Evolutionary conservation across 345 rosid species (phyloP), one percentile per base, ranked within the genome.

Genomic region (Citrus sp.): DNA sequence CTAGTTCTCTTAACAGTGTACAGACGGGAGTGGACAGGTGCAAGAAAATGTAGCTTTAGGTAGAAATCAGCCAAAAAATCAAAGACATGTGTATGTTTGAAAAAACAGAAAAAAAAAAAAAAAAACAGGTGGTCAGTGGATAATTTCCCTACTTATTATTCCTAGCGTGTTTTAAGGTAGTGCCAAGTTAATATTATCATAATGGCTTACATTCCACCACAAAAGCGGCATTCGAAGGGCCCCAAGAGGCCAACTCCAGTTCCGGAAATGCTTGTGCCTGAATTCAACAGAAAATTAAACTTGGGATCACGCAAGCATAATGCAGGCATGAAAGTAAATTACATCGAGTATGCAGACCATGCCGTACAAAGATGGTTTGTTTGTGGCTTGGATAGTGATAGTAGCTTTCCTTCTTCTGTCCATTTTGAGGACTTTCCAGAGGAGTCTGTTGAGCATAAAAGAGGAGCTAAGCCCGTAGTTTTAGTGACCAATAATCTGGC

Each of bases 371-470:
- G 76, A 67, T 79, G 80, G 87, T 71, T 78, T 76, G 74, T 81
- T 77, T 64, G 84, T 78, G 91, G 89, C 75, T 80, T 88, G 78
- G 82, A 79, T 77, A 81, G 83, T 6, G 77, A 83, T 65, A 77
- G 75, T n/a, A 80, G 76, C 30, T 40, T 81, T 78, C 87, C 87
- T 30, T 76, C 89, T 14, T 73, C 60, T 64, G 69, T 84, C 56
- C 70, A 62, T 63, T 87, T 93, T 62, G 80, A 79, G 72, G 86
- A 80, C 0, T 60, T 88, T 46, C 82, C 87, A 1, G 72, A 82
- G 18, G 90, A 84, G 68, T 22, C 73, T 69, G 2, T 77, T 63
- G 84, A 79, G 78, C 34, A 30, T 54, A 82, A 4, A 66, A 9
- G 27, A 16, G 90, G 7, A 35, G 38, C 38, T 0, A 35, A 35